These are phyloP conservation scores for Malbranchea cinnamomea DNA, from an alignment of 2,329 filamentous ascomycete species.

Conservation along the genomic window DNA sequence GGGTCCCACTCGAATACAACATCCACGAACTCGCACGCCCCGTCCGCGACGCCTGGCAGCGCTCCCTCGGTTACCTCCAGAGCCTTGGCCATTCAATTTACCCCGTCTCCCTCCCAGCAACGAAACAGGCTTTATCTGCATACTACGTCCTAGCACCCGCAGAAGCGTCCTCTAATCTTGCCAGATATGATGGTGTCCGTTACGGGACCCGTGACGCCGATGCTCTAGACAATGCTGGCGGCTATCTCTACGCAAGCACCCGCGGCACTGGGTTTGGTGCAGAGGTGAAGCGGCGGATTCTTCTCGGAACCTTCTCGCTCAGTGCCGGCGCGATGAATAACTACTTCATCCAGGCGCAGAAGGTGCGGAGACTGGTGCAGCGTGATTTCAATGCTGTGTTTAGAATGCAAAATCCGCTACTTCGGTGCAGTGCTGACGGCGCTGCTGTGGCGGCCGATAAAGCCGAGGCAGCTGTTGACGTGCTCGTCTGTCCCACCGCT, in stretches of 20 bases:
- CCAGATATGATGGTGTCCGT: constrained; percentile 93
- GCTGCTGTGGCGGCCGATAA: background rate
- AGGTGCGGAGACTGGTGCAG: constrained; percentile 68
- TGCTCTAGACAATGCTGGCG: constrained; percentile 36
- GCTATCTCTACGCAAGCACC: constrained; percentile 56
- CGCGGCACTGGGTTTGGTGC: constrained; percentile 62
- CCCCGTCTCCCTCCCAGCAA: constrained; percentile 67
- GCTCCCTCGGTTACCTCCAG: constrained; percentile 45
- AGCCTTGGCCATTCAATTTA: constrained; percentile 55
- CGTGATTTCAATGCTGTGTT: constrained; percentile 77
- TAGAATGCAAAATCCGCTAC: constrained; percentile 50
- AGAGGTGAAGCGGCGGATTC: constrained; percentile 73
- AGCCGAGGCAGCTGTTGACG: constrained; percentile 48
- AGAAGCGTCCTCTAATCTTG: constrained; percentile 88
- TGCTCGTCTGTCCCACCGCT: constrained; percentile 75
- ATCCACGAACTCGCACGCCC: constrained; percentile 59
- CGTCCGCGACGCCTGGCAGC: constrained; percentile 56
- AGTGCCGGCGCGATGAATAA: constrained; percentile 88
- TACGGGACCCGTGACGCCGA: constrained; percentile 51
- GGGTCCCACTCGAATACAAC: constrained; percentile 66
- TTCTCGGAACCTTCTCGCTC: constrained; percentile 79
- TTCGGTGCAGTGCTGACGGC: background rate
- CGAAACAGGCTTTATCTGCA: constrained; percentile 70
- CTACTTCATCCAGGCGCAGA: constrained; percentile 90
- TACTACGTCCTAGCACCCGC: constrained; percentile 94